Evolutionary conservation across 1,284 basidiomycete genomes (phyloP).

Genomic region (Cryptococcus hybrid): DNA sequence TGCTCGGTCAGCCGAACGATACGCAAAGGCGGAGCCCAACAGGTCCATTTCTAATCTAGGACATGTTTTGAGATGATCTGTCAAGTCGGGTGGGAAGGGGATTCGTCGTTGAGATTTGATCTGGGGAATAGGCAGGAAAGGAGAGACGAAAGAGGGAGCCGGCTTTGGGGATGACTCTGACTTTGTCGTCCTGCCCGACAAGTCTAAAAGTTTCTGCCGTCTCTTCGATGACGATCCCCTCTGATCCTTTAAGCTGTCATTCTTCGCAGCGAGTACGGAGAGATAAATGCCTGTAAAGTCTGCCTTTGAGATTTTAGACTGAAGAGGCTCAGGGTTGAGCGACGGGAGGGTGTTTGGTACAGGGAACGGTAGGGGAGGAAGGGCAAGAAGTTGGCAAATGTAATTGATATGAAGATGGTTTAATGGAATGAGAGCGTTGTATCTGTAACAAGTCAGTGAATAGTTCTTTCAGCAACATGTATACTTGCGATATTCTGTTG

Average conservation of each 20-base stretch:
- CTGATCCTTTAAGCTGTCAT: conserved; percentile 41
- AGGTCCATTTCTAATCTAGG: conserved; percentile 48
- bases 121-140: conserved; percentile 43
- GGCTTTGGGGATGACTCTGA: conserved; percentile 50
- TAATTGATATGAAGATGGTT: conserved; percentile 43
- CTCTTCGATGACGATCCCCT: conserved; percentile 52
- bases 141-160: conserved; percentile 48
- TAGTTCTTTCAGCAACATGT: background rate
- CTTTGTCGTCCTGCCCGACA: conserved; percentile 28
- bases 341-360: conserved; percentile 28
- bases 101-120: conserved; percentile 2
- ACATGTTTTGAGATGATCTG: conserved; percentile 11
- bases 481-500: conserved; percentile 29
- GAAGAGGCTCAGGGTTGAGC: conserved; percentile 26
- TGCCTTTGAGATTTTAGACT: conserved; percentile 51
- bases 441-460: conserved; percentile 20
- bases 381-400: conserved; percentile 29
- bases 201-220: conserved; percentile 51
- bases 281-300: conserved; percentile 52
- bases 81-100: conserved; percentile 8
- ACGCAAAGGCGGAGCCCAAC: conserved; percentile 49
- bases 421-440: conserved; percentile 39
- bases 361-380: conserved; percentile 27
- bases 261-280: conserved; percentile 26
- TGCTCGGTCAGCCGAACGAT: conserved; percentile 49